Conservation (phyloP, 768 basidiomycete genomes). For the Kondoa malvinella region DNA sequence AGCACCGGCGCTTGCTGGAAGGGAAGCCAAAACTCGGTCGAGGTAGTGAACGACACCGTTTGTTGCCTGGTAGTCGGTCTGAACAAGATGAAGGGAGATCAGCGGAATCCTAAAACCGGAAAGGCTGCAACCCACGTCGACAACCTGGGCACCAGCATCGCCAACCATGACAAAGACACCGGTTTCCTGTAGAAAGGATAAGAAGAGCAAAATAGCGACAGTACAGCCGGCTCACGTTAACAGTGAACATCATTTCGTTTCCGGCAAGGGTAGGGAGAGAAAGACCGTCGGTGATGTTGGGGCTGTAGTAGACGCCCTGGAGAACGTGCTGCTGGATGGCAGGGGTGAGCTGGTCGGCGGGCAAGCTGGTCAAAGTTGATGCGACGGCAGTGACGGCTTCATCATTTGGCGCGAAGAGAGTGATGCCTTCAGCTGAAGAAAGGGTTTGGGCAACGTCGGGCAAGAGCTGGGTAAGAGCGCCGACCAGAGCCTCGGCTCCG, state of each 20-base stretch:
- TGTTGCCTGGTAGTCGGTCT: neutral
- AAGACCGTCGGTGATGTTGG: slow-evolving; percentile 6
- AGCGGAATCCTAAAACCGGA: too few species aligned
- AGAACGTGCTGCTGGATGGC: slow-evolving; percentile 3
- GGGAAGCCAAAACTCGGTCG: neutral
- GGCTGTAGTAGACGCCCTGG: neutral
- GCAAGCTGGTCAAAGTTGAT: neutral
- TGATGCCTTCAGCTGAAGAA: neutral
- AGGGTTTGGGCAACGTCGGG: neutral
- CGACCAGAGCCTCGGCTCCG: neutral
- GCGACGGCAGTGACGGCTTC: neutral
- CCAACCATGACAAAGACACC: slow-evolving; percentile 2
- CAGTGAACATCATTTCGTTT: neutral
- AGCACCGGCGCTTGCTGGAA: too few species aligned
- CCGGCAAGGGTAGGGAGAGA: neutral
- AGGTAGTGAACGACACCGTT: slow-evolving; percentile 6
- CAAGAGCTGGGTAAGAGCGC: neutral
- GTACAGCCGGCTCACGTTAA: slow-evolving; percentile 2
- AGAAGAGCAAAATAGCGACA: neutral
- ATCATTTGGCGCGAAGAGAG: slow-evolving; percentile 3
- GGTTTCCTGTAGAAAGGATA: neutral
- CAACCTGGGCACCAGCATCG: slow-evolving; percentile 5
- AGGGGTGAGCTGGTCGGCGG: neutral
- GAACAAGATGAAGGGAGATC: too few species aligned
- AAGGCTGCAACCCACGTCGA: too few species aligned